phyloP scores from a whole-genome alignment of 768 basidiomycete genomes.

The Kondoa subrosea region DNA sequence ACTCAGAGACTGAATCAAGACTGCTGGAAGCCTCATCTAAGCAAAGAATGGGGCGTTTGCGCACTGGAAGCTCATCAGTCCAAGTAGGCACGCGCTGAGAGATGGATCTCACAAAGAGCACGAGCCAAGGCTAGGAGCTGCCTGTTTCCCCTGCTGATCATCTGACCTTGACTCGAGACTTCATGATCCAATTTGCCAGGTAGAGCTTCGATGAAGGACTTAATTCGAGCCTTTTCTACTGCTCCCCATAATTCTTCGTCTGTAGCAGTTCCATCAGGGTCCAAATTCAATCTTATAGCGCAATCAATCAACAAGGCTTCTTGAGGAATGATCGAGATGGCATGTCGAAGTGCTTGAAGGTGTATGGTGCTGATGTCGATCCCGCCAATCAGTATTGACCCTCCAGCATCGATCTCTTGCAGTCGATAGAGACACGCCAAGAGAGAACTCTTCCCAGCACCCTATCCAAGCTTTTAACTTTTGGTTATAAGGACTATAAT shows the following conservation, averaged over 20 bases:
- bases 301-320: conserved; percentile 16
- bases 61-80: neutral
- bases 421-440: neutral
- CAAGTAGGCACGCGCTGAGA: neutral
- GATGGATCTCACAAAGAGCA: neutral
- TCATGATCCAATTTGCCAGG: neutral
- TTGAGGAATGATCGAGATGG: neutral
- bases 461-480: neutral
- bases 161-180: neutral
- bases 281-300: conserved; percentile 16
- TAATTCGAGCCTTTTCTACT: conserved; percentile 12
- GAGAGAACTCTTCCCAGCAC: neutral
- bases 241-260: conserved; percentile 20
- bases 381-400: neutral
- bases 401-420: neutral
- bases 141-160: conserved; percentile 9
- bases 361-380: neutral
- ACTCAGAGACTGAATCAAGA: neutral
- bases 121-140: conserved; percentile 19
- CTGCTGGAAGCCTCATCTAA: conserved; percentile 8
- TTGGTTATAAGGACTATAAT: neutral
- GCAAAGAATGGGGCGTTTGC: conserved; percentile 14
- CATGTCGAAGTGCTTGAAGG: neutral
- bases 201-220: neutral
- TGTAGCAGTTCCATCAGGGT: conserved; percentile 13